A percentile compares a stretch with the other conserved stretches of the same genome.
Conservation (phyloP, 148 eudicot species). For the Rheum nobile region DNA sequence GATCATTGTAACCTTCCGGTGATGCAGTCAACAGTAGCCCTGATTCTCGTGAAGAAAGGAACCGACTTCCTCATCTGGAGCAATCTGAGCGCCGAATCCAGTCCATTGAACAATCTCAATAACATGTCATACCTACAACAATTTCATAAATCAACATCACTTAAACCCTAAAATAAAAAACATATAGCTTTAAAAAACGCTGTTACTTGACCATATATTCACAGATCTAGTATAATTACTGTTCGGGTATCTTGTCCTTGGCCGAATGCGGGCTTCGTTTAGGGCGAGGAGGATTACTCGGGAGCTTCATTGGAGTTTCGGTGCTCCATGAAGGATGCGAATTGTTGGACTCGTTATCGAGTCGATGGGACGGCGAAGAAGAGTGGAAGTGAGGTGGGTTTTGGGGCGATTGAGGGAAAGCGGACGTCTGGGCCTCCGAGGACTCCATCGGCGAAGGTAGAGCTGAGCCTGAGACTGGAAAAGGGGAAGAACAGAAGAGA, state of each 20-base stretch:
- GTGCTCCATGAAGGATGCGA: constrained; percentile 3
- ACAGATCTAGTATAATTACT: constrained; percentile 1
- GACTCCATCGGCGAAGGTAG: not conserved
- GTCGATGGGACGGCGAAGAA: constrained; percentile 1
- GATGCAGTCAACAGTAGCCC: constrained; percentile 47
- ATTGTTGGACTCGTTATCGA: not conserved
- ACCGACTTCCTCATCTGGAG: constrained; percentile 47
- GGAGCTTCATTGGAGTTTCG: not conserved
- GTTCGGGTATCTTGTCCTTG: not conserved
- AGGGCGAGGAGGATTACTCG: not conserved
- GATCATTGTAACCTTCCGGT: constrained; percentile 42
- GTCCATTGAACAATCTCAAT: constrained; percentile 46
- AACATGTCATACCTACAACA: constrained; percentile 50
- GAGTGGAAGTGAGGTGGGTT: not conserved
- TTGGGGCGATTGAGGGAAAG: not conserved
- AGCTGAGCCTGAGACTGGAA: not conserved
- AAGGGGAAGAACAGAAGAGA: not conserved
- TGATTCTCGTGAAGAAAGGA: constrained; percentile 46
- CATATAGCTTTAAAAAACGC: not conserved
- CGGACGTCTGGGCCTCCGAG: not conserved
- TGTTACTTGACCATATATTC: not conserved
- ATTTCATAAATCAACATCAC: not conserved
- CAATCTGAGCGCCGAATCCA: constrained; percentile 57
- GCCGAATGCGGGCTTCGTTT: not conserved
- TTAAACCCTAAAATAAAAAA: not conserved